Base-by-base conservation (phyloP, 768 basidiomycete genomes). In the Boletus rubropictus region DNA sequence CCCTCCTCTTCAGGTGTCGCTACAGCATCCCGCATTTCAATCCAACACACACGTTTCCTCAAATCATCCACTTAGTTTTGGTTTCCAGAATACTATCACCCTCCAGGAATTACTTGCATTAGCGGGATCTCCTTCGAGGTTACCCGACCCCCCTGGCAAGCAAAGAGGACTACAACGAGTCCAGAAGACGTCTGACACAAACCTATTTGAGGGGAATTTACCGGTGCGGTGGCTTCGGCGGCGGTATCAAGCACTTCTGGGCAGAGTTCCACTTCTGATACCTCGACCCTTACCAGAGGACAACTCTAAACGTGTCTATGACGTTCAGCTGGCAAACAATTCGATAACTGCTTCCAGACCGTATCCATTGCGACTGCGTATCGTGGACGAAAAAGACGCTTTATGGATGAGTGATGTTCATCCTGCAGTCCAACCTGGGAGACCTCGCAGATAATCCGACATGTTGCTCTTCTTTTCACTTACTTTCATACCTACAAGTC, bases 161-260 rank as follows among this genome's bases (percentile, higher is more conserved):
- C 50, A 52, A 51, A 51, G 21, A 42, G 33, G 21, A 32, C 17
- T 27, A n/a, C 47, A 39, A 17, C 39, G 0, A 29, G 7, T 21
- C 14, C 44, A 47, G 14, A 18, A 49, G n/a, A 31, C 18, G 8
- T 18, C 34, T 8, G 34, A 37, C 7, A n/a, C 38, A 18, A 56
- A 41, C 36, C 54, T 42, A 14, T 58, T 63, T 36, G 49, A 56
- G 25, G 53, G 58, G n/a, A 44, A 21, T 27, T 29, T 57, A 11
- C 51, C 56, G 8, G 33, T 35, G 25, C 60, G 66, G 46, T 67
- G 68, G 66, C 56, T 79, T 40, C 70, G 72, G 20, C 67, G 77
- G 33, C 69, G 84, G 41, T 88, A 81, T 51, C 78, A 73, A 43
- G 68, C 72, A 21, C 72, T 89, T n/a, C 68, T 89, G 7, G 69